Conservation (phyloP, 2,329 filamentous ascomycete species). For the Emydomyces testavorans region DNA sequence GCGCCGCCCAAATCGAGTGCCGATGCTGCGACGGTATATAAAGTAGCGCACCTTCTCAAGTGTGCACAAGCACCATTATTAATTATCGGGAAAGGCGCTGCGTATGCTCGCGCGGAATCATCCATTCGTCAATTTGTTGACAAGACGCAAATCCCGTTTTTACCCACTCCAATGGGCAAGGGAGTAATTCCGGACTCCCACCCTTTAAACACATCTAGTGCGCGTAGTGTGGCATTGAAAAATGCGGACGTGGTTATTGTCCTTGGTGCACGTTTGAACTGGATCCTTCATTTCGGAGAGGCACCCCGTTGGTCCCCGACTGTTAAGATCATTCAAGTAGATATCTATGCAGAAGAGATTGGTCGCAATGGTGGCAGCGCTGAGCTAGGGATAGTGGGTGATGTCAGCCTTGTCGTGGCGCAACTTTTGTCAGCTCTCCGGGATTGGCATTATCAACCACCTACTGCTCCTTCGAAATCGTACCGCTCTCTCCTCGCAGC, state of each 20-base stretch:
- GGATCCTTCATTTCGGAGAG: slow-evolving; percentile 48
- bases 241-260: slow-evolving; percentile 46
- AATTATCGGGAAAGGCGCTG: slow-evolving; percentile 46
- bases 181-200: slow-evolving; percentile 46
- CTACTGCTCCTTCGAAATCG: slow-evolving; percentile 26
- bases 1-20: slow-evolving; percentile 36
- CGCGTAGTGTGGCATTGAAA: slow-evolving; percentile 43
- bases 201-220: slow-evolving; percentile 42
- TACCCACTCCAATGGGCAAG: slow-evolving; percentile 50
- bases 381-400: slow-evolving; percentile 41
- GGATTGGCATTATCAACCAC: slow-evolving; percentile 36
- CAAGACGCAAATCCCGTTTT: slow-evolving; percentile 42
- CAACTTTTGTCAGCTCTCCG: slow-evolving; percentile 37
- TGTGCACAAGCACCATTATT: slow-evolving; percentile 42
- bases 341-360: slow-evolving; percentile 44
- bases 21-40: slow-evolving; percentile 35
- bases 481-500: slow-evolving; percentile 25
- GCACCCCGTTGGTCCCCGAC: slow-evolving; percentile 41
- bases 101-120: slow-evolving; percentile 42
- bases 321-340: slow-evolving; percentile 47
- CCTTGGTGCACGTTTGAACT: slow-evolving; percentile 46
- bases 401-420: slow-evolving; percentile 40
- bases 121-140: slow-evolving; percentile 38
- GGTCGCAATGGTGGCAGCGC: slow-evolving; percentile 42
- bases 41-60: slow-evolving; percentile 37